Evolutionary conservation across 2,329 filamentous ascomycete genomes (phyloP).

Genomic region (Coniella lustricola): DNA sequence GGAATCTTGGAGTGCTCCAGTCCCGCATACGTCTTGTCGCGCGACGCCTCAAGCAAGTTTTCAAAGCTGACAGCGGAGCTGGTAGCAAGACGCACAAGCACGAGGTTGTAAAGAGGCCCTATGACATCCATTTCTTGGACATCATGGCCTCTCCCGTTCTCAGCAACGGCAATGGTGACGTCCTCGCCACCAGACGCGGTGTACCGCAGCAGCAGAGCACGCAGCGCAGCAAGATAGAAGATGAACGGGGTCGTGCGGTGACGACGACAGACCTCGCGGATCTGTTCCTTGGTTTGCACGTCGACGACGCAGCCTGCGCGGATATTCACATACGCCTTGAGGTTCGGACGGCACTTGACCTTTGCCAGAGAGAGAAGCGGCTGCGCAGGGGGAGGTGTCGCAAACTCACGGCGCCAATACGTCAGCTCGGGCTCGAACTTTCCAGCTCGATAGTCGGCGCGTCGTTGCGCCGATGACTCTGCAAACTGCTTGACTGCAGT

Average conservation of each 20-base stretch:
- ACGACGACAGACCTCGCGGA: neutral
- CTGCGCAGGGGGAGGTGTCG: neutral
- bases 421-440: neutral
- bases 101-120: neutral
- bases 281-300: neutral
- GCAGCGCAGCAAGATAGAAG: conserved; percentile 35
- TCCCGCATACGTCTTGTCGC: neutral
- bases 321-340: neutral
- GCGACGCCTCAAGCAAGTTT: neutral
- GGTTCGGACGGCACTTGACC: neutral
- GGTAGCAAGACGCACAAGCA: neutral
- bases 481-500: neutral
- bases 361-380: neutral
- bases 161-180: conserved; percentile 33
- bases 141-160: neutral
- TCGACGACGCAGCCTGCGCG: neutral
- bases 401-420: neutral
- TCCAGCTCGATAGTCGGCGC: neutral
- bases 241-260: conserved; percentile 30
- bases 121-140: neutral
- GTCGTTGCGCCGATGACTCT: neutral
- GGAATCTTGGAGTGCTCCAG: neutral
- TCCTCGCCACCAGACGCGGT: conserved; percentile 23
- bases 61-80: too few species aligned
- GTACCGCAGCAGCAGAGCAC: conserved; percentile 29